phyloP scores from a whole-genome alignment of 352 stramenopile species.

The Phytopythium vexans region DNA sequence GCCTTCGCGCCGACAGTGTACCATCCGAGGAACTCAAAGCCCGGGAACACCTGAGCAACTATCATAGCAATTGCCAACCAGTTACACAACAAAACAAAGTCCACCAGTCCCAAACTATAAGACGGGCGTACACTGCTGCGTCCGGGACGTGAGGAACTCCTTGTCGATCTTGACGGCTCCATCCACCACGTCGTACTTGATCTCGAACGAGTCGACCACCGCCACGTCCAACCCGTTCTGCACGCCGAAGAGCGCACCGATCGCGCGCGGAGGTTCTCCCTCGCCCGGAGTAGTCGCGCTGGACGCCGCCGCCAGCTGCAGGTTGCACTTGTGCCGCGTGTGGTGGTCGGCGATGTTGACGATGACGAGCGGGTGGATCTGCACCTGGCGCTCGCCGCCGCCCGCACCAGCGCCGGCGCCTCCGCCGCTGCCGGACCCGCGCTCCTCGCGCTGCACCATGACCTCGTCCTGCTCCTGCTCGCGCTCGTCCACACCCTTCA shows the following conservation, averaged over 20 bases:
- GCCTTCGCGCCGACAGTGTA: slow-evolving; percentile 82
- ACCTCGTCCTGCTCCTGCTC: slow-evolving; percentile 29
- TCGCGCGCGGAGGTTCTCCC: slow-evolving; percentile 56
- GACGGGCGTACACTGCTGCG: slow-evolving; percentile 69
- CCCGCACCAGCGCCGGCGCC: slow-evolving; percentile 17
- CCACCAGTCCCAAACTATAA: background rate
- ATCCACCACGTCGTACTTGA: slow-evolving; percentile 63
- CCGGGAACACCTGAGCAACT: slow-evolving; percentile 85
- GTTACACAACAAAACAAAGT: no score
- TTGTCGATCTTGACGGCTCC: slow-evolving; percentile 75
- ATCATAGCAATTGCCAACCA: no score
- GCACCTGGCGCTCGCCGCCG: slow-evolving; percentile 61
- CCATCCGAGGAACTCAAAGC: slow-evolving; percentile 87
- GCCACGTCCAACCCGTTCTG: slow-evolving; percentile 80
- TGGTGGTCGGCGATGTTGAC: slow-evolving; percentile 96
- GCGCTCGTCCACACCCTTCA: slow-evolving; percentile 30
- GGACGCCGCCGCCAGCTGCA: slow-evolving; percentile 25
- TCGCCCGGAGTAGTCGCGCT: no score
- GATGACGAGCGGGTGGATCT: slow-evolving; percentile 88
- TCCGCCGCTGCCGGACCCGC: slow-evolving; percentile 39
- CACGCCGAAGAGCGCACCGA: slow-evolving; percentile 92
- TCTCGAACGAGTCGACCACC: slow-evolving; percentile 88
- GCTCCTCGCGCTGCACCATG: slow-evolving; percentile 46
- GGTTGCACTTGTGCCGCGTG: slow-evolving; percentile 80
- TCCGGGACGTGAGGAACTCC: slow-evolving; percentile 74